Evolutionary conservation across 169 alveolate genomes (phyloP).

Genomic region (Plasmodium gonderi): DNA sequence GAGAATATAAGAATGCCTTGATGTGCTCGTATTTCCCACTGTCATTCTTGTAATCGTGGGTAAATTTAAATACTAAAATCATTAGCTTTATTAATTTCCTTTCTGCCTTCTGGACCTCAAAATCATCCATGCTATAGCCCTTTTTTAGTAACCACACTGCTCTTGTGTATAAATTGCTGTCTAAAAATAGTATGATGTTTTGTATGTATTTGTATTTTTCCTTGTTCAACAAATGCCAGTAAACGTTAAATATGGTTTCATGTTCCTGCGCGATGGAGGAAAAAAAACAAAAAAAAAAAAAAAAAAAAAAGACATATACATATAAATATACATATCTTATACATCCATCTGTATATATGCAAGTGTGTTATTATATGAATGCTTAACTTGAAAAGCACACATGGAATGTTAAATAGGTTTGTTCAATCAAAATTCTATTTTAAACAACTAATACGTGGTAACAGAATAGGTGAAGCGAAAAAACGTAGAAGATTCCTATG

Average conservation of each 20-base stretch:
- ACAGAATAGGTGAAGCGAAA: not conserved
- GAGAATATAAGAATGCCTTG: conserved; percentile 41
- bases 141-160: conserved; percentile 68
- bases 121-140: conserved; percentile 53
- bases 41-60: conserved; percentile 52
- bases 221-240: conserved; percentile 53
- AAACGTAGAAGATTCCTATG: not conserved
- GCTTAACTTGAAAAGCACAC: too few species aligned
- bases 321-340: not conserved
- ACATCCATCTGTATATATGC: not conserved
- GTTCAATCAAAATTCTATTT: too few species aligned
- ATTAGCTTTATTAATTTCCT: conserved; percentile 60
- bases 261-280: conserved; percentile 19
- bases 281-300: not conserved
- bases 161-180: conserved; percentile 62
- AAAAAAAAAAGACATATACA: not conserved
- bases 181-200: conserved; percentile 49
- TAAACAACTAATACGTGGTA: too few species aligned
- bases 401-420: too few species aligned
- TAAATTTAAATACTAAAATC: conserved; percentile 63
- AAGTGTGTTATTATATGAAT: not conserved
- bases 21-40: conserved; percentile 35
- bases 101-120: conserved; percentile 66
- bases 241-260: conserved; percentile 64
- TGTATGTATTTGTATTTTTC: conserved; percentile 69